A percentile compares a stretch with the other conserved stretches of the same genome.
These are phyloP conservation scores for Puccinellia tenuiflora DNA, from an alignment of 176 grass and related monocot genomes.

Conservation along the genomic window DNA sequence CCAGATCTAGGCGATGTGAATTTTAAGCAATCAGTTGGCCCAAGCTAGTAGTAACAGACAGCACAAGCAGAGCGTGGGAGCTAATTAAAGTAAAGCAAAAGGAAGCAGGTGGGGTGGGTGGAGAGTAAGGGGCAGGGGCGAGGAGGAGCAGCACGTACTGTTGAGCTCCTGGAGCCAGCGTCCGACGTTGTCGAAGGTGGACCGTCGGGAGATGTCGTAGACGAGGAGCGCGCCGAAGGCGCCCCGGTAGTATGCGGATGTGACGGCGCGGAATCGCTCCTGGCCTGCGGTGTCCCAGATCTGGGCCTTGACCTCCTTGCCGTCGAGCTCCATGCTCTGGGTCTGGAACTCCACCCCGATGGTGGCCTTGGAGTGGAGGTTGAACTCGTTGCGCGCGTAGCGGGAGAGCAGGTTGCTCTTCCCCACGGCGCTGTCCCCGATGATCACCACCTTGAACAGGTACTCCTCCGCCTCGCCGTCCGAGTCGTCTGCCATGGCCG, in stretches of 20 bases:
- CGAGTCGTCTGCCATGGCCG: slow-evolving; percentile 40
- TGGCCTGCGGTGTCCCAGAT: slow-evolving; percentile 98
- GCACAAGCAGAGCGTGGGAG: background rate
- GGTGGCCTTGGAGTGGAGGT: slow-evolving; percentile 66
- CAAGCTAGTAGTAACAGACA: background rate
- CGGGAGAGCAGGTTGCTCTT: slow-evolving; percentile 62
- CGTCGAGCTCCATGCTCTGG: slow-evolving; percentile 61
- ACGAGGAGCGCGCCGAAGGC: slow-evolving; percentile 60
- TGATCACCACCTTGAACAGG: slow-evolving; percentile 73
- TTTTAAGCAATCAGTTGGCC: background rate
- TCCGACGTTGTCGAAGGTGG: slow-evolving; percentile 56
- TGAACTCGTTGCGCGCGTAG: slow-evolving; percentile 70
- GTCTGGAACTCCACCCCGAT: slow-evolving; percentile 78
- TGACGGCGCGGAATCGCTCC: slow-evolving; percentile 75
- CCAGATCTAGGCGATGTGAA: slow-evolving; percentile 22
- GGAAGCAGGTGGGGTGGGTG: background rate
- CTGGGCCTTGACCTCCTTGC: slow-evolving; percentile 92
- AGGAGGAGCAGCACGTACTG: slow-evolving; percentile 9
- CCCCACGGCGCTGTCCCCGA: slow-evolving; percentile 62
- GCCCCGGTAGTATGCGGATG: slow-evolving; percentile 59
- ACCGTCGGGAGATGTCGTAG: slow-evolving; percentile 56
- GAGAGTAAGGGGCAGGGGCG: background rate
- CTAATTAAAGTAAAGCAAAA: background rate
- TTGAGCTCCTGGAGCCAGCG: slow-evolving; percentile 61
- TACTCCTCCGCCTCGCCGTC: slow-evolving; percentile 64